phyloP scores from a whole-genome alignment of 192 early-diverging fungal genomes.

The Backusella psychrophila region DNA sequence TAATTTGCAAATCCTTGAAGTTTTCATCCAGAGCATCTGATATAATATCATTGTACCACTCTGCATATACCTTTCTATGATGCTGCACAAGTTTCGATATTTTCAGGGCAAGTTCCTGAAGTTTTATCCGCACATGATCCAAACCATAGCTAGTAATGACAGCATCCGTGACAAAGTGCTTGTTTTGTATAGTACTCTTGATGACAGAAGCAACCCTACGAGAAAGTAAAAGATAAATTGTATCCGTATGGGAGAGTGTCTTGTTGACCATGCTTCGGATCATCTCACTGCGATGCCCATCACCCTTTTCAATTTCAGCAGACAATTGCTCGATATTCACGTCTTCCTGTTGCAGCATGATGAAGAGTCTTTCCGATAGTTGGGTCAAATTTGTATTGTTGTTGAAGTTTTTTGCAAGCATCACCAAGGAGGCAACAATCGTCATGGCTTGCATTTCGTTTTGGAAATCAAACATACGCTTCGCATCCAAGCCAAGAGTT shows the following conservation, averaged over 20 bases:
- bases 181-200: slow-evolving; percentile 28
- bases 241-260: slow-evolving; percentile 40
- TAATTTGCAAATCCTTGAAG: background rate
- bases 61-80: slow-evolving; percentile 39
- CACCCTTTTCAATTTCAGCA: slow-evolving; percentile 24
- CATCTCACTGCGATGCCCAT: slow-evolving; percentile 11
- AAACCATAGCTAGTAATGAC: slow-evolving; percentile 36
- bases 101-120: slow-evolving; percentile 28
- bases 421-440: slow-evolving; percentile 64
- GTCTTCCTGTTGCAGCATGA: slow-evolving; percentile 22
- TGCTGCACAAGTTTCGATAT: slow-evolving; percentile 28
- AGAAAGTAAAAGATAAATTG: slow-evolving; percentile 37
- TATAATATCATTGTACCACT: slow-evolving; percentile 34
- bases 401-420: slow-evolving; percentile 63
- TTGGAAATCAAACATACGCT: slow-evolving; percentile 62
- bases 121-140: slow-evolving; percentile 17
- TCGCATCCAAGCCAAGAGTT: slow-evolving; percentile 66
- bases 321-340: slow-evolving; percentile 33
- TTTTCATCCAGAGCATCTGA: background rate
- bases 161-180: slow-evolving; percentile 29
- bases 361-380: slow-evolving; percentile 26
- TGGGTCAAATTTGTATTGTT: background rate
- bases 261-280: slow-evolving; percentile 46
- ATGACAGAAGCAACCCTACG: slow-evolving; percentile 33
- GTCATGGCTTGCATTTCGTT: slow-evolving; percentile 71